phyloP scores from a whole-genome alignment of 2,329 filamentous ascomycete species.

The Colletotrichum coccodes region DNA sequence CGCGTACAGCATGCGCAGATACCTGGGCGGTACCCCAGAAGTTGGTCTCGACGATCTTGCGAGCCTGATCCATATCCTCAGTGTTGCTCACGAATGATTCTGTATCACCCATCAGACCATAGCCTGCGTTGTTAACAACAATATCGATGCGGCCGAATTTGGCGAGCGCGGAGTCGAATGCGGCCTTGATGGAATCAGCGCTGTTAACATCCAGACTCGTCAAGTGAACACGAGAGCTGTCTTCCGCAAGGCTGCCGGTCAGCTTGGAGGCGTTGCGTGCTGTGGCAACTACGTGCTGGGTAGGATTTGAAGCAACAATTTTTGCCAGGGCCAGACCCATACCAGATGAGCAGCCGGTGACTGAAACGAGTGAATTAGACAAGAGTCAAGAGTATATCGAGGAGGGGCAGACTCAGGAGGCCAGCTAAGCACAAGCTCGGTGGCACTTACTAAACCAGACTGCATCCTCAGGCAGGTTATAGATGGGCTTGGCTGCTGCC shows the following conservation, averaged over 20 bases:
- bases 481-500: neutral
- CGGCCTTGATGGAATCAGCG: conserved; percentile 47
- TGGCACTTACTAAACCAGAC: conserved; percentile 6
- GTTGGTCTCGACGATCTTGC: conserved; percentile 48
- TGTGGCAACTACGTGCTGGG: conserved; percentile 57
- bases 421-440: neutral
- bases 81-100: neutral
- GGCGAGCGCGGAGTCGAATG: conserved; percentile 49
- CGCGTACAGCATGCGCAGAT: conserved; percentile 45
- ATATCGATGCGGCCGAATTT: conserved; percentile 67
- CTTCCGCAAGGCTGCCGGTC: conserved; percentile 45
- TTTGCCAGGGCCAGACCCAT: conserved; percentile 54
- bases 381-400: neutral
- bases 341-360: conserved; percentile 60
- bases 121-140: conserved; percentile 71
- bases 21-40: conserved; percentile 54
- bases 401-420: neutral
- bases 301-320: conserved; percentile 45
- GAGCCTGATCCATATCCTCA: neutral
- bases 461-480: conserved; percentile 2
- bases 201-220: conserved; percentile 64
- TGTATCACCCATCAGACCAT: conserved; percentile 37
- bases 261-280: conserved; percentile 50
- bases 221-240: conserved; percentile 56
- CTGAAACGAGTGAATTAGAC: conserved; percentile 6